A percentile compares a stretch with the other conserved stretches of the same genome.
phyloP scores from a whole-genome alignment of 495 filamentous ascomycete genomes.

The Penicillium longicatenatum region DNA sequence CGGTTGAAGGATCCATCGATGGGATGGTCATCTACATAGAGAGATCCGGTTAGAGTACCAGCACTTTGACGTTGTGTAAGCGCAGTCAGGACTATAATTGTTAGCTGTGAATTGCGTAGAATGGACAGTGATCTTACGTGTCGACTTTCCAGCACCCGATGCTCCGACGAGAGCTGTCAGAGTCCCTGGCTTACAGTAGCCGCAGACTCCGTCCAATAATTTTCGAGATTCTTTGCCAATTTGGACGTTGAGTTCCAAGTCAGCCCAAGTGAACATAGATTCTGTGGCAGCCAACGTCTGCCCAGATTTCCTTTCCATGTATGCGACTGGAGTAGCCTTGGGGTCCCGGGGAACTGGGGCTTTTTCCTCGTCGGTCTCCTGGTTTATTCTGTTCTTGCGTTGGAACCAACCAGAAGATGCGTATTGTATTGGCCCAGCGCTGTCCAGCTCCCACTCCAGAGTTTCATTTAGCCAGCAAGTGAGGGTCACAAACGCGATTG shows the following conservation, averaged over 20 bases:
- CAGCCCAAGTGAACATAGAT: conserved; percentile 52
- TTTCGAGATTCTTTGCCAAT: conserved; percentile 66
- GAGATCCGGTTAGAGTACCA: conserved; percentile 71
- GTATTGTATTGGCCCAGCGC: conserved; percentile 61
- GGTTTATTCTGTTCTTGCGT: conserved; percentile 42
- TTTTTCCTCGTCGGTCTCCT: conserved; percentile 50
- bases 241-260: conserved; percentile 62
- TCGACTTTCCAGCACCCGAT: conserved; percentile 84
- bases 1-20: conserved; percentile 75
- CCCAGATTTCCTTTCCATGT: conserved; percentile 19
- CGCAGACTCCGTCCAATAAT: conserved; percentile 68
- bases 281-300: conserved; percentile 51
- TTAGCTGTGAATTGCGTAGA: neutral
- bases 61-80: conserved; percentile 74
- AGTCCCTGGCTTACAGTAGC: conserved; percentile 76
- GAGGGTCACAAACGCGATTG: conserved; percentile 51
- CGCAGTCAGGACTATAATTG: conserved; percentile 63
- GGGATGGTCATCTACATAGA: conserved; percentile 69
- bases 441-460: conserved; percentile 59
- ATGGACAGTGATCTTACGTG: conserved; percentile 50
- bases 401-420: conserved; percentile 46
- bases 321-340: conserved; percentile 18
- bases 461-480: conserved; percentile 62
- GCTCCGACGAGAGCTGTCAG: conserved; percentile 85
- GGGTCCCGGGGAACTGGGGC: conserved; percentile 25